These are phyloP conservation scores for Nicotiana undulata DNA, from an alignment of 257 asterid species.

Conservation along the genomic window DNA sequence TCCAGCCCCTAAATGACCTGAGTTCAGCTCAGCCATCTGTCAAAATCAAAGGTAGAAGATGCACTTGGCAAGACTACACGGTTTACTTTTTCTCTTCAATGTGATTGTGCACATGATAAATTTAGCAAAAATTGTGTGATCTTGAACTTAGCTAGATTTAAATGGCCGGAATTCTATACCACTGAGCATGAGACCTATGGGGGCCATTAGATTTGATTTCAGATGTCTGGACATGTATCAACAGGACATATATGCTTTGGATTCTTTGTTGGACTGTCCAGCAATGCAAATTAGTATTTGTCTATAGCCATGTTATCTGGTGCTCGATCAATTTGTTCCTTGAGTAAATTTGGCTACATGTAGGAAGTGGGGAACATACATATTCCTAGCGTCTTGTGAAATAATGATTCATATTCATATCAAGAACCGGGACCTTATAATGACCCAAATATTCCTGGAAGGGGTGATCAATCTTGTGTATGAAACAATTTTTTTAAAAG, in stretches of 20 bases:
- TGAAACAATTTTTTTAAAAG: not conserved
- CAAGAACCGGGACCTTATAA: not conserved
- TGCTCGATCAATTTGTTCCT: not conserved
- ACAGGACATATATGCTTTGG: constrained; percentile 11
- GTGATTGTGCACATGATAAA: constrained; percentile 10
- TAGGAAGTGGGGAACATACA: not conserved
- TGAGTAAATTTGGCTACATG: constrained; percentile 1
- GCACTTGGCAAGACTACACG: constrained; percentile 11
- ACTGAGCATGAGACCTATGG: constrained; percentile 14
- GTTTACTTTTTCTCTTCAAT: constrained; percentile 14
- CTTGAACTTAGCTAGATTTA: not conserved
- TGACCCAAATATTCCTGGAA: not conserved
- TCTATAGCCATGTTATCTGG: not conserved
- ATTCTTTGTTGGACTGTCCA: constrained; percentile 4
- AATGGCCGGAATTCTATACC: constrained; percentile 15
- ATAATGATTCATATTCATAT: not conserved
- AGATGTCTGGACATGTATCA: not conserved
- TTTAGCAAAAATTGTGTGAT: constrained; percentile 16
- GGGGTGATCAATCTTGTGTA: not conserved
- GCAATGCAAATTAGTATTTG: constrained; percentile 1
- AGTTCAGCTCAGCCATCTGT: not conserved
- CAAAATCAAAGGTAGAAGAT: not conserved
- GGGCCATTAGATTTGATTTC: constrained; percentile 12
- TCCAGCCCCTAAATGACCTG: not conserved
- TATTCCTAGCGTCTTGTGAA: constrained; percentile 5